phyloP scores from a whole-genome alignment of 192 early-diverging fungal species.

The Funneliformis mosseae region DNA sequence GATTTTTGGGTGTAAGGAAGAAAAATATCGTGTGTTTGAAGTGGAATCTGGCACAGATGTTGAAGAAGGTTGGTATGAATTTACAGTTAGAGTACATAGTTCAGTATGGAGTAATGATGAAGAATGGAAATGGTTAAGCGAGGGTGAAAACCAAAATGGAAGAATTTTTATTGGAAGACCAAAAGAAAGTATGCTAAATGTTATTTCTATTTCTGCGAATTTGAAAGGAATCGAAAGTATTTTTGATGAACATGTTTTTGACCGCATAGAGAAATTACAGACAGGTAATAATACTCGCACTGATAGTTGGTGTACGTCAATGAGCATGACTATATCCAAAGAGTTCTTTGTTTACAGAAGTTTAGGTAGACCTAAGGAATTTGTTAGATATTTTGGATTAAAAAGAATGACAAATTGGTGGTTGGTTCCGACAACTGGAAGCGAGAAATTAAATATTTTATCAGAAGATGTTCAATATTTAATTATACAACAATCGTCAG shows the following conservation, averaged over 20 bases:
- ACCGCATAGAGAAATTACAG: background rate
- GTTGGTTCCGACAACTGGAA: constrained; percentile 13
- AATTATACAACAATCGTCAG: constrained; percentile 24
- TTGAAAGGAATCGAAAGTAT: background rate
- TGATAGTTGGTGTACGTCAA: constrained; percentile 1
- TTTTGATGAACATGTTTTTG: background rate
- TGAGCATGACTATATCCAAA: background rate
- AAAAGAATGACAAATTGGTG: constrained; percentile 15
- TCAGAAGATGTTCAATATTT: constrained; percentile 19
- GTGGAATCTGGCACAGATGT: background rate
- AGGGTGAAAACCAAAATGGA: background rate
- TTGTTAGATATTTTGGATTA: constrained; percentile 10
- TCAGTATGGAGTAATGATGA: background rate
- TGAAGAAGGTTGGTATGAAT: constrained; percentile 26
- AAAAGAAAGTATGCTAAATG: no score
- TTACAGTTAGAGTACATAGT: constrained; percentile 2
- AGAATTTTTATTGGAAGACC: background rate
- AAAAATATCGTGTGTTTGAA: constrained; percentile 16
- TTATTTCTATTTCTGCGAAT: background rate
- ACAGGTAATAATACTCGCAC: background rate
- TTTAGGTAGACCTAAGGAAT: constrained; percentile 1
- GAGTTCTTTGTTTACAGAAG: background rate
- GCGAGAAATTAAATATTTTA: background rate
- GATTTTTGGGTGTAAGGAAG: constrained; percentile 10
- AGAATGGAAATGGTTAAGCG: constrained; percentile 18